Percentiles rank a stretch among this genome's conserved stretches.
These are phyloP conservation scores for Eucalyptus guilfoylei DNA, from an alignment of 345 rosid species.

Conservation along the genomic window DNA sequence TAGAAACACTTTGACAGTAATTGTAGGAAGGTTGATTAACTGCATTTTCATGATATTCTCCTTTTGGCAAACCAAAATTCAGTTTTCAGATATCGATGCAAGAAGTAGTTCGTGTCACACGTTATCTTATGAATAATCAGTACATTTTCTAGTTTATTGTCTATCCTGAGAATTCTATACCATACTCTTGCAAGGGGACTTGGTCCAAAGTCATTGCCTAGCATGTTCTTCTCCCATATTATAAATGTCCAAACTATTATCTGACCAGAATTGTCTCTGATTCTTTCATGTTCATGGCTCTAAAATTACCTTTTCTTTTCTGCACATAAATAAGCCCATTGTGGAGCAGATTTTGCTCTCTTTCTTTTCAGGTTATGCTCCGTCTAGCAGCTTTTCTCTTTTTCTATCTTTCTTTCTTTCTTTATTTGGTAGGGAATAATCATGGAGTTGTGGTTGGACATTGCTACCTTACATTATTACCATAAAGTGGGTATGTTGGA, in stretches of 20 bases:
- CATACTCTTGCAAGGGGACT: not conserved
- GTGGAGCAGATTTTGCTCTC: not conserved
- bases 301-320: constrained; percentile 1
- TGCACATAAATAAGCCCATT: not conserved
- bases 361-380: not conserved
- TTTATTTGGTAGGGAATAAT: constrained; percentile 20
- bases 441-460: constrained; percentile 1
- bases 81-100: not conserved
- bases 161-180: not conserved
- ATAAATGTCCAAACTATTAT: not conserved
- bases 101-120: not conserved
- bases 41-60: not conserved
- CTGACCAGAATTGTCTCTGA: not conserved
- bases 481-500: constrained; percentile 11
- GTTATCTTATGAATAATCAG: not conserved
- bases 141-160: not conserved
- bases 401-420: not conserved
- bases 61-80: not conserved
- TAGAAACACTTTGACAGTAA: not conserved
- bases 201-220: not conserved
- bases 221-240: not conserved
- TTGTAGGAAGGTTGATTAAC: not conserved
- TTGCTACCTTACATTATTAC: constrained; percentile 26
- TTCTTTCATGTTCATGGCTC: not conserved
- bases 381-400: not conserved